Evolutionary conservation across 2,329 filamentous ascomycete genomes (phyloP).

Genomic region (Zymoseptoria passerinii): DNA sequence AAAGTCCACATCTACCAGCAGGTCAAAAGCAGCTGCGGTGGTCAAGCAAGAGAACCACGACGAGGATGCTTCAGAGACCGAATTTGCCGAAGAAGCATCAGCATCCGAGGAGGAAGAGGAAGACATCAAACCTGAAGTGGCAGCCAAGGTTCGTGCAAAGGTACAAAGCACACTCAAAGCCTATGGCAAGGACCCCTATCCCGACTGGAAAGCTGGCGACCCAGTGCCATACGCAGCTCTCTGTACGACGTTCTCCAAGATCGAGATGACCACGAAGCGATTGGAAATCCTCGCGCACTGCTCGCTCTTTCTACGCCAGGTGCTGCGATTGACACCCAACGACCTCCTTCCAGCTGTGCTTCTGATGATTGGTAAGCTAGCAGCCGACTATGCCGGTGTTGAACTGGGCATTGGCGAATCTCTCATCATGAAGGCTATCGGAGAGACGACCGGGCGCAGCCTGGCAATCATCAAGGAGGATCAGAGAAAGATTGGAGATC

Average conservation of each 20-base stretch:
- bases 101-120: slow-evolving; percentile 45
- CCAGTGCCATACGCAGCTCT: slow-evolving; percentile 92
- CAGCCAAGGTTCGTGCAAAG: slow-evolving; percentile 69
- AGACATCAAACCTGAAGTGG: slow-evolving; percentile 60
- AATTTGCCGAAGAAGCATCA: slow-evolving; percentile 42
- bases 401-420: slow-evolving; percentile 98
- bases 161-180: slow-evolving; percentile 67
- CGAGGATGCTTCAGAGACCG: slow-evolving; percentile 19
- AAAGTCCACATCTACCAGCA: background rate
- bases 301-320: slow-evolving; percentile 82
- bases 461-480: slow-evolving; percentile 86
- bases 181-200: slow-evolving; percentile 70
- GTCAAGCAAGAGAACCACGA: slow-evolving; percentile 3
- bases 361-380: slow-evolving; percentile 96
- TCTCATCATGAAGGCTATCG: slow-evolving; percentile 96
- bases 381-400: slow-evolving; percentile 91
- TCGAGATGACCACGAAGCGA: slow-evolving; percentile 90
- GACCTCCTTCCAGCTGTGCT: slow-evolving; percentile 83
- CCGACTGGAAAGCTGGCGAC: slow-evolving; percentile 83
- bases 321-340: slow-evolving; percentile 79
- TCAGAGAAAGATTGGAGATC: slow-evolving; percentile 91
- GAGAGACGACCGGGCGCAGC: slow-evolving; percentile 83
- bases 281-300: slow-evolving; percentile 83
- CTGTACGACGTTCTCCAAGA: slow-evolving; percentile 86
- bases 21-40: slow-evolving; percentile 1